phyloP scores from a whole-genome alignment of 1,284 basidiomycete genomes.

The Malassezia yamatoensis region DNA sequence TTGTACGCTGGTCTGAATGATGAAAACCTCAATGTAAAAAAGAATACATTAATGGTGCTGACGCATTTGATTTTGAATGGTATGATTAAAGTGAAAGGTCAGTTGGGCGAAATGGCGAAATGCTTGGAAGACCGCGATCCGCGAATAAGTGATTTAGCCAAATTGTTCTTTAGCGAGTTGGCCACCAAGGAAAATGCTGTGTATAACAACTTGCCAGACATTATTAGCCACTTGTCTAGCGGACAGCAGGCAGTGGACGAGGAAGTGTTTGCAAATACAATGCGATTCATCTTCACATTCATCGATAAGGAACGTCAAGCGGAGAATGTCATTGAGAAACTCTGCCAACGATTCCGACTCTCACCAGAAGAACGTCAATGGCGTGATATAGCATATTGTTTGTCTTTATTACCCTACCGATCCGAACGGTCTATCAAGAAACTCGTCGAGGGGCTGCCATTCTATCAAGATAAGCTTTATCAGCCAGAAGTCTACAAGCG shows the following conservation, averaged over 20 bases:
- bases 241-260: conserved; percentile 91
- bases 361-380: conserved; percentile 84
- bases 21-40: conserved; percentile 79
- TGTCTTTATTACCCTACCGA: conserved; percentile 89
- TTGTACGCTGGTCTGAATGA: conserved; percentile 89
- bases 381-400: conserved; percentile 92
- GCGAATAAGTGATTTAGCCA: conserved; percentile 81
- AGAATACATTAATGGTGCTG: conserved; percentile 97
- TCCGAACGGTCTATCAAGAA: conserved; percentile 92
- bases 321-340: conserved; percentile 47
- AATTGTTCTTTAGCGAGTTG: conserved; percentile 90
- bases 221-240: conserved; percentile 63
- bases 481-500: conserved; percentile 70
- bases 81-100: conserved; percentile 99
- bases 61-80: conserved; percentile 95
- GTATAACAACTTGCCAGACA: conserved; percentile 82
- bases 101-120: conserved; percentile 98
- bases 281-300: conserved; percentile 90
- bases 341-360: conserved; percentile 60
- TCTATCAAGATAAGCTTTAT: conserved; percentile 83
- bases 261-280: conserved; percentile 78
- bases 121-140: conserved; percentile 87
- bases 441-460: conserved; percentile 65
- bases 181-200: conserved; percentile 96
- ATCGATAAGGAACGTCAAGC: conserved; percentile 67